Conservation (phyloP, 768 basidiomycete species). For the Xerocomellus intermedius region DNA sequence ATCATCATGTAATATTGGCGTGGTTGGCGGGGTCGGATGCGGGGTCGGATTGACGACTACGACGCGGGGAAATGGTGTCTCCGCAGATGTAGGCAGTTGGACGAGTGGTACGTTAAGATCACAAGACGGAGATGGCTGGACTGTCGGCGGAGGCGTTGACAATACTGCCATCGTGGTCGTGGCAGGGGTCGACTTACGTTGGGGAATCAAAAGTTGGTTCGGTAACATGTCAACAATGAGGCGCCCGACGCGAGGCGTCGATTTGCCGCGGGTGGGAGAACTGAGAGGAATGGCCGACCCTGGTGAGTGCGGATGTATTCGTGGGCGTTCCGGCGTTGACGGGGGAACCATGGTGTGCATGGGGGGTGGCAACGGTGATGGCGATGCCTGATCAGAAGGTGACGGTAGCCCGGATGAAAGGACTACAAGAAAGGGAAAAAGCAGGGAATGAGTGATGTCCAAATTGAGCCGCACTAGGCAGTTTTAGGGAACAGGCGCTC, state of each 20-base stretch:
- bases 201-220: constrained; percentile 32
- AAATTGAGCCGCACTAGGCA: constrained; percentile 12
- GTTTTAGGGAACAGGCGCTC: constrained; percentile 14
- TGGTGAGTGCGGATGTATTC: constrained; percentile 23
- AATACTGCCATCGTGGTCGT: background rate
- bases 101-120: constrained; percentile 27
- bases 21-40: constrained; percentile 74
- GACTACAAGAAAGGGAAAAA: constrained; percentile 23
- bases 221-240: constrained; percentile 63
- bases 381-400: constrained; percentile 30
- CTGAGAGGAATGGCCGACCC: constrained; percentile 11
- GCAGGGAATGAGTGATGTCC: constrained; percentile 10
- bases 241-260: constrained; percentile 38
- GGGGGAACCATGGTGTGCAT: constrained; percentile 15
- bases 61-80: constrained; percentile 48
- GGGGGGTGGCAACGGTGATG: constrained; percentile 27
- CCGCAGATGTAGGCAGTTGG: constrained; percentile 24
- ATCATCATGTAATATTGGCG: constrained; percentile 44
- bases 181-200: constrained; percentile 10
- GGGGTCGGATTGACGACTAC: constrained; percentile 77
- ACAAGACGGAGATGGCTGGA: constrained; percentile 11
- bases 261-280: constrained; percentile 19
- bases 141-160: constrained; percentile 4
- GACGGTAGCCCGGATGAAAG: constrained; percentile 26
- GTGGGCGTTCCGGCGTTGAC: constrained; percentile 30